A percentile compares a stretch with the other conserved stretches of the same genome.
phyloP scores from a whole-genome alignment of 2,329 filamentous ascomycete species.

The Sclerotinia glacialis region DNA sequence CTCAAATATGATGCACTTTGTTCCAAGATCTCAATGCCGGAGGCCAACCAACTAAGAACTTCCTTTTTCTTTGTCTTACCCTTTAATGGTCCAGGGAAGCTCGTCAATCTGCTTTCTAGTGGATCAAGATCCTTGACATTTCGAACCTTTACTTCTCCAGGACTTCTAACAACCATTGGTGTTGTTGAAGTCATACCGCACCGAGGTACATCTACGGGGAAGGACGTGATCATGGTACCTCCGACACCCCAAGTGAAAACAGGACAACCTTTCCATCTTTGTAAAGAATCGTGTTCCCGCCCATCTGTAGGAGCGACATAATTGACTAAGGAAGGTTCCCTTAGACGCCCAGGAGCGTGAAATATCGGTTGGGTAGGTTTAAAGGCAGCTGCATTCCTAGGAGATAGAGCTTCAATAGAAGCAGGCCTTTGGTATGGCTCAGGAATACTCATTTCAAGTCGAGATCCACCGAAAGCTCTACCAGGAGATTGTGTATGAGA shows the following conservation, averaged over 20 bases:
- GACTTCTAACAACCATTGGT: constrained; percentile 77
- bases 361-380: constrained; percentile 22
- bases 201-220: constrained; percentile 83
- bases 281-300: constrained; percentile 69
- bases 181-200: constrained; percentile 67
- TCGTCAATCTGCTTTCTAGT: constrained; percentile 67
- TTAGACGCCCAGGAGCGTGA: constrained; percentile 42
- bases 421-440: constrained; percentile 52
- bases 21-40: constrained; percentile 73
- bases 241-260: constrained; percentile 87
- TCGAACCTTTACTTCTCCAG: constrained; percentile 78
- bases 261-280: constrained; percentile 88
- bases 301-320: constrained; percentile 63
- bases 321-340: constrained; percentile 55
- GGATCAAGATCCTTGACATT: constrained; percentile 72
- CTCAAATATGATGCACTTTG: constrained; percentile 44
- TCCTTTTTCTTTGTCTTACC: constrained; percentile 97
- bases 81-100: constrained; percentile 87
- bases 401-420: constrained; percentile 44
- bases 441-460: constrained; percentile 38
- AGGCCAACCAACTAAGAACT: constrained; percentile 72
- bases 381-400: constrained; percentile 24
- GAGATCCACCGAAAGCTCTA: constrained; percentile 49
- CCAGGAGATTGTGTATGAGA: constrained; percentile 63
- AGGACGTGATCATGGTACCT: constrained; percentile 76